Evolutionary conservation across 2,329 filamentous ascomycete genomes (phyloP), one percentile per base, ranked within the genome.

Genomic region (Claviceps pazoutovae): DNA sequence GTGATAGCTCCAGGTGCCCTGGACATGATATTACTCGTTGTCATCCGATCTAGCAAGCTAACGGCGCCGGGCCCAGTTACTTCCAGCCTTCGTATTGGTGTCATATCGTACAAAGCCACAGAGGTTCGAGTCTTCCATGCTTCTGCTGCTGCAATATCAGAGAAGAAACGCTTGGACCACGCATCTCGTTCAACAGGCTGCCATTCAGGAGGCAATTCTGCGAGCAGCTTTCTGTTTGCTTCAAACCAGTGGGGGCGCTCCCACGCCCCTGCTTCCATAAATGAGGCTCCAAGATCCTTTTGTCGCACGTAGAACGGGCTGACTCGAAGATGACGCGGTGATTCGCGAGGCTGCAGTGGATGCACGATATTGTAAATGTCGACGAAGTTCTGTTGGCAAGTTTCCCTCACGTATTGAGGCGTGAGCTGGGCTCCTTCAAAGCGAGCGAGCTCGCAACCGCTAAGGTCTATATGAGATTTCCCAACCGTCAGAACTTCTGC

Each of bases 291-390:
- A 0, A 82, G 71, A 49, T 80, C 73, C 14, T 62, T 60, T 54
- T 83, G 75, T 1, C 75, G 71, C 1, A 67, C 55, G 54, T 80
- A 68, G 60, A 83, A 83, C 0, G 80, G 79, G 55, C 75, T 81
- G 14, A 76, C 64, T 6, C 80, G 75, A 2, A 83, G 67, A 53
- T 79, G 74, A 0, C 80, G 74, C 0, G 79, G 80, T 0, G 75
- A 80, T 0, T 73, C 67, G 30, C 72, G 73, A 0, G 78, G 79
- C 50, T 79, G 76, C 0, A 80, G 67, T 0, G 80, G 80, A 53
- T 83, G 80, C 0, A 83, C 55, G 41, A 83, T 81, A 54, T 83
- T 79, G 64, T 83, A 83, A 1, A 83, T 73, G 56, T 83, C 80
- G 23, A 78, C 73, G 48, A 83, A 83, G 56, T 79, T 80, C 58